Conservation (phyloP, 208 protist genomes). For the Trypanosoma mega region DNA sequence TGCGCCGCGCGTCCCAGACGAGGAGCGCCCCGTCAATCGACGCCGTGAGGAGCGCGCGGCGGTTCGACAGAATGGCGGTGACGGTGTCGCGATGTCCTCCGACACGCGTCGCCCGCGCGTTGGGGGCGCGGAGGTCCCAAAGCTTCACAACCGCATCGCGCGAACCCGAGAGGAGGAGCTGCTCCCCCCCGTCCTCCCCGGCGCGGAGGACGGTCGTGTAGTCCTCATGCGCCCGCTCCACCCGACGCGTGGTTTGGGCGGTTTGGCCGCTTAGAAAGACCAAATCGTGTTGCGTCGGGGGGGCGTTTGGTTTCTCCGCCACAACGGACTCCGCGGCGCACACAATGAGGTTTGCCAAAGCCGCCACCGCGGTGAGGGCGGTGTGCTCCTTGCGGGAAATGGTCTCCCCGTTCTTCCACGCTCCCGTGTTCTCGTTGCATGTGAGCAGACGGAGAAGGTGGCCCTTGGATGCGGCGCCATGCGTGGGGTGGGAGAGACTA, state of each 20-base stretch:
- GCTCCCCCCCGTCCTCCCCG: conserved; percentile 53
- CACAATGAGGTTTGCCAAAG: conserved; percentile 54
- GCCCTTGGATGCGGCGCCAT: conserved; percentile 13
- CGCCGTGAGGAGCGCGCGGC: conserved; percentile 56
- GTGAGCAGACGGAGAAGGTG: conserved; percentile 53
- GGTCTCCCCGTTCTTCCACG: conserved; percentile 58
- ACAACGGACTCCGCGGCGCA: conserved; percentile 50
- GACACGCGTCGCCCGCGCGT: background rate
- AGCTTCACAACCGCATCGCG: conserved; percentile 69
- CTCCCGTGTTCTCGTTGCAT: conserved; percentile 49
- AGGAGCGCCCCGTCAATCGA: conserved; percentile 64
- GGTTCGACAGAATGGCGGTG: conserved; percentile 42
- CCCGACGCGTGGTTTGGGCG: conserved; percentile 41
- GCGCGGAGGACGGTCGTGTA: conserved; percentile 68
- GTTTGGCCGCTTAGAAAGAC: conserved; percentile 38
- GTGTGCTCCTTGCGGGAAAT: conserved; percentile 44
- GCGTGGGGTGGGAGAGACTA: background rate
- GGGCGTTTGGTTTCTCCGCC: conserved; percentile 7
- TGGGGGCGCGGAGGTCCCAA: conserved; percentile 60
- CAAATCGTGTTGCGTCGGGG: conserved; percentile 42
- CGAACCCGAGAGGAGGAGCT: conserved; percentile 62
- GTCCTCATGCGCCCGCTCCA: conserved; percentile 60
- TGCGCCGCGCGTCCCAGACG: conserved; percentile 71
- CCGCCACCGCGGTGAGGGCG: conserved; percentile 64
- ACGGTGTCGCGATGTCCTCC: conserved; percentile 59